These are phyloP conservation scores for Alternaria brassicae DNA, from an alignment of 2,329 filamentous ascomycete species.

Conservation along the genomic window DNA sequence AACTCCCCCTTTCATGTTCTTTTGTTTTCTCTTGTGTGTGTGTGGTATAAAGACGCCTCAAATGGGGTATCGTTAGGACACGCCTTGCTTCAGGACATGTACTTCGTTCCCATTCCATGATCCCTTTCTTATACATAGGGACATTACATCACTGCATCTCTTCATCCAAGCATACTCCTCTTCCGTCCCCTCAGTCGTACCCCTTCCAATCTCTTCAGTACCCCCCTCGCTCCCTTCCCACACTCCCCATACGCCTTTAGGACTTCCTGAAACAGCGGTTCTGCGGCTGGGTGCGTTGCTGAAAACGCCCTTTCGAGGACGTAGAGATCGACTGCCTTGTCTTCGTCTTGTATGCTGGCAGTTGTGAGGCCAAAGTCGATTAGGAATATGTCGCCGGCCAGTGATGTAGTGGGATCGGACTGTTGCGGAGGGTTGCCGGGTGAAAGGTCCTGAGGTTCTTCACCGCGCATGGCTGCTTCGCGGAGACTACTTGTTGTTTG, in stretches of 20 bases:
- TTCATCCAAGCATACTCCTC: constrained; percentile 90
- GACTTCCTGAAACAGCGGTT: constrained; percentile 76
- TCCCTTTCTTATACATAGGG: background rate
- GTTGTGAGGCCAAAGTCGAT: constrained; percentile 94
- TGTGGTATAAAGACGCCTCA: no score
- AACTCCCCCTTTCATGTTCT: background rate
- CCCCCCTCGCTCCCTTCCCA: constrained; percentile 75
- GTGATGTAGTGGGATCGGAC: constrained; percentile 23
- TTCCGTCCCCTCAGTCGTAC: constrained; percentile 94
- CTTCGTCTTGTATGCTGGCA: constrained; percentile 83
- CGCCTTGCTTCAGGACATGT: background rate
- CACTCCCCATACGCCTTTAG: constrained; percentile 75
- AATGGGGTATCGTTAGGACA: background rate
- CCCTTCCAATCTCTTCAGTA: constrained; percentile 84
- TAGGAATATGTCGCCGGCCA: constrained; percentile 79
- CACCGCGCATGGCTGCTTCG: constrained; percentile 31
- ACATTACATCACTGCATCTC: background rate
- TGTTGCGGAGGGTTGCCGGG: background rate
- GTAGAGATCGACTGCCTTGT: constrained; percentile 94
- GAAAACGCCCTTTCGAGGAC: constrained; percentile 94
- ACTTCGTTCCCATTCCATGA: background rate
- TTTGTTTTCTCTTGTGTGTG: no score
- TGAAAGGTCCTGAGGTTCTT: constrained; percentile 15
- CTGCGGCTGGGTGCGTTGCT: constrained; percentile 89
- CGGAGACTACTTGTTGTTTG: constrained; percentile 32